Evolutionary conservation across 192 early-diverging fungal genomes (phyloP).

Genomic region (Lunasporangiospora selenospora): DNA sequence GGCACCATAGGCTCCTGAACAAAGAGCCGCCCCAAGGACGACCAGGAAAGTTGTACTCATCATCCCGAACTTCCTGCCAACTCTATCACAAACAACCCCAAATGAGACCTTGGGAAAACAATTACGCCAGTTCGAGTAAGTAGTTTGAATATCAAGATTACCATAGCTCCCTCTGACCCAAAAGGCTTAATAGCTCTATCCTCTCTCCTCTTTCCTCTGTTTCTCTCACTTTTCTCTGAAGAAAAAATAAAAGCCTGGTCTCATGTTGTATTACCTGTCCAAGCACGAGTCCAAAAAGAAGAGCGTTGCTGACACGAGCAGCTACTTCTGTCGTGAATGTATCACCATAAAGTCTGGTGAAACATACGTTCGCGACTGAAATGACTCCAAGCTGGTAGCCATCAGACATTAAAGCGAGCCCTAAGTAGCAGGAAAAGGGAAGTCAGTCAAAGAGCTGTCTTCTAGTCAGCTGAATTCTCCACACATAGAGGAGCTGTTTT

Average conservation of each 20-base stretch:
- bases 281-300: slow-evolving; percentile 54
- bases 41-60: slow-evolving; percentile 48
- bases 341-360: slow-evolving; percentile 45
- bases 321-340: slow-evolving; percentile 28
- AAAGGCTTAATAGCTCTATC: no score
- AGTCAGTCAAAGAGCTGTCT: neutral
- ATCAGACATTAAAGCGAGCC: slow-evolving; percentile 53
- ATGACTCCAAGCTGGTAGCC: slow-evolving; percentile 59
- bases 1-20: slow-evolving; percentile 38
- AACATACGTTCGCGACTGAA: slow-evolving; percentile 48
- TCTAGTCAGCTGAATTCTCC: neutral
- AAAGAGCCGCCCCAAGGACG: slow-evolving; percentile 52
- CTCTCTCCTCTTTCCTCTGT: no score
- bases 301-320: slow-evolving; percentile 48
- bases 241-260: neutral
- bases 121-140: neutral
- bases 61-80: slow-evolving; percentile 56
- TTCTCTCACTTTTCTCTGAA: no score
- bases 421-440: neutral
- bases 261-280: slow-evolving; percentile 25
- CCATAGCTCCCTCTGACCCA: no score
- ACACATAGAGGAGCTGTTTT: neutral
- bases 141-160: neutral
- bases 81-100: slow-evolving; percentile 51
- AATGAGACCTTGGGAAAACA: slow-evolving; percentile 42